Evolutionary conservation across 2,329 filamentous ascomycete genomes (phyloP), one percentile per base, ranked within the genome.

Genomic region (Monosporascus ibericus): DNA sequence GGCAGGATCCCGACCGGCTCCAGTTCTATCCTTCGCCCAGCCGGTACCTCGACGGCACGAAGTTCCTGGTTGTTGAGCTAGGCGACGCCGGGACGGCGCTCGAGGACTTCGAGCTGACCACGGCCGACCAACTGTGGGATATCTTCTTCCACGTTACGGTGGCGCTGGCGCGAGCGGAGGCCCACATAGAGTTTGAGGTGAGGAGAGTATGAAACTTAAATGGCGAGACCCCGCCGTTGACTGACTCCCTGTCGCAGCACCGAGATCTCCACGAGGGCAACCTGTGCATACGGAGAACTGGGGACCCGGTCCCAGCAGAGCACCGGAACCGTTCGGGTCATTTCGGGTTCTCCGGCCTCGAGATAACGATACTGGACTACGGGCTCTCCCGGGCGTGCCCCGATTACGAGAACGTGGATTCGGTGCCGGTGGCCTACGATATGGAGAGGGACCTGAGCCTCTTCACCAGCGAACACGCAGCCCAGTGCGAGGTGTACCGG

Each of bases 241-340:
- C 27, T 30, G 27, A 14, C 9, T 57, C 9, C 57, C 44, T 15
- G 4, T 46, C 30, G 6, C 55, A 84, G 80, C 83, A 86, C 60
- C 79, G 83, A 6, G 83, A 86, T 59, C 71, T 86, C 4, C 83
- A 86, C 58, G 82, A 86, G 57, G 82, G 82, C 5, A 86, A 86
- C 57, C 66, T 86, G 17, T 86, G 83, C 56, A 74, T 86, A 47
- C 73, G 75, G 3, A 74, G 73, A 49, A 67, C 70, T 1, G 63
- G 69, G 3, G 59, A 71, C 3, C 61, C 72, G 0, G 61, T 61
- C 8, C 60, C 68, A 2, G 66, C 65, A 36, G 64, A 65, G 4
- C 57, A 65, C 3, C 59, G 66, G 44, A 60, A 60, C 15, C 63
- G 67, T 3, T 57, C 60, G 0, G 67, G 71, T 3, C 69, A 72